These are phyloP conservation scores for Ramaria sp. DNA, from an alignment of 768 basidiomycete species.

Conservation along the genomic window DNA sequence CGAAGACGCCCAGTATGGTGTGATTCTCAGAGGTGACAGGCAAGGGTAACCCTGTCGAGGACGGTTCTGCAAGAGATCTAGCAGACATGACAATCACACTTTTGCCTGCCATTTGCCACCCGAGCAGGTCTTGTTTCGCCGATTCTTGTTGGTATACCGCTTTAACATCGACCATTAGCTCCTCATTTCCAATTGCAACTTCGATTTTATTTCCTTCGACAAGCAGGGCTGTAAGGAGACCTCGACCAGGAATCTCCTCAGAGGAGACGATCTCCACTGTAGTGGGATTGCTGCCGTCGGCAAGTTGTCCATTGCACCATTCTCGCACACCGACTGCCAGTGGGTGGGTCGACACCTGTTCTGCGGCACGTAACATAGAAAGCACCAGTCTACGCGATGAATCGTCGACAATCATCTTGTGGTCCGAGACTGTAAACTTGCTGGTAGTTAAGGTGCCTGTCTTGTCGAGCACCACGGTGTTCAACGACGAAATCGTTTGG, in stretches of 20 bases:
- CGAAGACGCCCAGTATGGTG: constrained; percentile 42
- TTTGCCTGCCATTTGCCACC: constrained; percentile 59
- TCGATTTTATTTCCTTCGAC: constrained; percentile 22
- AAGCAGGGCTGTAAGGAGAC: constrained; percentile 41
- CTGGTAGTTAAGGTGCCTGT: constrained; percentile 75
- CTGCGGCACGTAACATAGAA: constrained; percentile 16
- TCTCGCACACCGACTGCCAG: constrained; percentile 47
- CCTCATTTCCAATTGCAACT: constrained; percentile 59
- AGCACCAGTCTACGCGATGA: neutral
- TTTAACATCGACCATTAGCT: constrained; percentile 21
- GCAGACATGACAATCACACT: constrained; percentile 56
- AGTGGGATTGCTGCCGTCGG: constrained; percentile 14
- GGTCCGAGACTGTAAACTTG: constrained; percentile 51
- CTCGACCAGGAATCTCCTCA: constrained; percentile 58
- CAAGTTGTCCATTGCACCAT: constrained; percentile 27
- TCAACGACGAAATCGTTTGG: constrained; percentile 66
- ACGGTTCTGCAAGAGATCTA: constrained; percentile 14
- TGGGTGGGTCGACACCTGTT: constrained; percentile 53
- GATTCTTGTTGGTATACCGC: neutral
- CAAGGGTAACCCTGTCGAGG: neutral
- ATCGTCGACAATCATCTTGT: constrained; percentile 21
- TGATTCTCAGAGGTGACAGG: constrained; percentile 9
- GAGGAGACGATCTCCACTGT: constrained; percentile 24
- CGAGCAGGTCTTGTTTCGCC: constrained; percentile 7
- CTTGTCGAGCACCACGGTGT: constrained; percentile 74